Evolutionary conservation across 345 rosid genomes (phyloP).

Genomic region (Corchorus capsularis): DNA sequence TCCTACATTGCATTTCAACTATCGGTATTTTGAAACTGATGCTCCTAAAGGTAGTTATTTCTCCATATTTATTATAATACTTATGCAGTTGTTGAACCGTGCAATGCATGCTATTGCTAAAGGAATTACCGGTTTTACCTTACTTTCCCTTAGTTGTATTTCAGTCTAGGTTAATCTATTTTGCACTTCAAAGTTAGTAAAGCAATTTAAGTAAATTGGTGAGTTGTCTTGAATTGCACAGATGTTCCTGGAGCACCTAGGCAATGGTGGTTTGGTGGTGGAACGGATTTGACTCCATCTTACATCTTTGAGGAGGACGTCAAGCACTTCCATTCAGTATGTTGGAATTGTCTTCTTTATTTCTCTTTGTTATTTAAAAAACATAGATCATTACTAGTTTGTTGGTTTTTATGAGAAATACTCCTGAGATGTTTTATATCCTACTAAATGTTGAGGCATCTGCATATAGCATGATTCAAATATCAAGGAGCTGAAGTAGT

Average conservation of each 20-base stretch:
- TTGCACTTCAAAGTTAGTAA: background rate
- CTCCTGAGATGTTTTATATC: background rate
- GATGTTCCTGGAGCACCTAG: slow-evolving; percentile 95
- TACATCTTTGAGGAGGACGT: slow-evolving; percentile 96
- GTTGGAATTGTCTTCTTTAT: background rate
- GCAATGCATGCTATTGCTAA: background rate
- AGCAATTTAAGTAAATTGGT: background rate
- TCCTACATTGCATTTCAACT: slow-evolving; percentile 85
- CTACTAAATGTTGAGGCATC: background rate
- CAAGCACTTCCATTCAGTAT: slow-evolving; percentile 90
- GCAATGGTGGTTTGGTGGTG: slow-evolving; percentile 99
- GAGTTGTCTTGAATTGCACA: slow-evolving; percentile 24
- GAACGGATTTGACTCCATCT: slow-evolving; percentile 98
- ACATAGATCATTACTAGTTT: background rate
- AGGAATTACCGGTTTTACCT: background rate
- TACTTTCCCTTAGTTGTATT: background rate
- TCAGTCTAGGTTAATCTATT: background rate
- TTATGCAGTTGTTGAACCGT: background rate
- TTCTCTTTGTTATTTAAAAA: background rate
- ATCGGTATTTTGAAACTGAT: slow-evolving; percentile 81
- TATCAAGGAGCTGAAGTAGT: background rate
- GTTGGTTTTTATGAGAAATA: background rate
- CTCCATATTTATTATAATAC: background rate
- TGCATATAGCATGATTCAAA: background rate
- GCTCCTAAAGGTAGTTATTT: slow-evolving; percentile 72